Evolutionary conservation across 345 rosid genomes (phyloP).

Genomic region (Linum trigynum): DNA sequence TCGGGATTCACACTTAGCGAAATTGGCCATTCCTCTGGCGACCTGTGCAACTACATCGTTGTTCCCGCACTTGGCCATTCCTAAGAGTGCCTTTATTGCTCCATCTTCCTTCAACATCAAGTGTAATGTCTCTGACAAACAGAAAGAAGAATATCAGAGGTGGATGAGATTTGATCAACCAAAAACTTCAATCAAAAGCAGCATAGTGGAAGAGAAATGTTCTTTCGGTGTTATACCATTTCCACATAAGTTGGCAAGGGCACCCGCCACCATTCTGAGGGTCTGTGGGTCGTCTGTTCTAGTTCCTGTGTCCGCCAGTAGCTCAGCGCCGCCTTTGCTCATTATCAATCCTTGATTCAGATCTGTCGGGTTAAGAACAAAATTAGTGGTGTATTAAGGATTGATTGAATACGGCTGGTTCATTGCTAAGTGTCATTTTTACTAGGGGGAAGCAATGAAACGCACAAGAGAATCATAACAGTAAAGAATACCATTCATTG

Average conservation of each 20-base stretch:
- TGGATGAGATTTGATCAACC: too few species aligned
- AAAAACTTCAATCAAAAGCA: too few species aligned
- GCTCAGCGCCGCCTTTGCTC: constrained; percentile 78
- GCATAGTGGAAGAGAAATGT: not conserved
- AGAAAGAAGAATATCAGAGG: not conserved
- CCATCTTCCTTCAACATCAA: constrained; percentile 68
- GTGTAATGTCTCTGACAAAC: constrained; percentile 55
- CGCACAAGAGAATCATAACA: constrained; percentile 2
- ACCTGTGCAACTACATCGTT: constrained; percentile 78
- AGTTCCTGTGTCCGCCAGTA: constrained; percentile 60
- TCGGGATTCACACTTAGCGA: constrained; percentile 92
- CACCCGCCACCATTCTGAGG: constrained; percentile 95
- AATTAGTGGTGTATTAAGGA: too few species aligned
- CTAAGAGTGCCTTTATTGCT: constrained; percentile 69
- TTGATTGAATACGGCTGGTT: too few species aligned
- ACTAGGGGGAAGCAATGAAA: not conserved
- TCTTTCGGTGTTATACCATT: constrained; percentile 40
- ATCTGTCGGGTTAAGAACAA: constrained; percentile 29
- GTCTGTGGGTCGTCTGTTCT: constrained; percentile 81
- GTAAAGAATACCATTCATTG: constrained; percentile 69
- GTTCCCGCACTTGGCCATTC: constrained; percentile 48
- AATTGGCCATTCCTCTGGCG: constrained; percentile 93
- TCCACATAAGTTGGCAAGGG: constrained; percentile 83
- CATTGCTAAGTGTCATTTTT: not conserved
- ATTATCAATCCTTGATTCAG: constrained; percentile 73